These are phyloP conservation scores for Leccinellum albellum DNA, from an alignment of 768 basidiomycete genomes.

Conservation along the genomic window DNA sequence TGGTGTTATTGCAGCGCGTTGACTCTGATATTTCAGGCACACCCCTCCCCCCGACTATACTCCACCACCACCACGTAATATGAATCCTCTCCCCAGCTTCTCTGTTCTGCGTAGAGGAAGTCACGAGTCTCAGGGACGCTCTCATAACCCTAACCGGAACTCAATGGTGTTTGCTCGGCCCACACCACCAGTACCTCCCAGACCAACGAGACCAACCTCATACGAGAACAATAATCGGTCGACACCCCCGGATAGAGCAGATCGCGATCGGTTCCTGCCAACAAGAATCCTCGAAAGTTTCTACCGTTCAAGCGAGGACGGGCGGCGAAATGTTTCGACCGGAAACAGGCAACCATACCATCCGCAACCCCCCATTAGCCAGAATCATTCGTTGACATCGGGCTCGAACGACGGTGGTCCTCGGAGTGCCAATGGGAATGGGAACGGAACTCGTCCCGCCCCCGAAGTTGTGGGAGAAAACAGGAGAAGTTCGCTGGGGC, in stretches of 20 bases:
- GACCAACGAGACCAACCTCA: conserved; percentile 3
- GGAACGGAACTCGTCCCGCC: conserved; percentile 10
- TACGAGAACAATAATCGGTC: conserved; percentile 16
- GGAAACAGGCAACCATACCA: conserved; percentile 11
- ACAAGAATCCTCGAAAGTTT: conserved; percentile 20
- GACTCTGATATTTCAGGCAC: conserved; percentile 11
- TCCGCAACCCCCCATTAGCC: conserved; percentile 1
- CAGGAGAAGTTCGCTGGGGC: conserved; percentile 16
- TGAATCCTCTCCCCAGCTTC: conserved; percentile 12
- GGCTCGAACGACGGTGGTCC: not conserved
- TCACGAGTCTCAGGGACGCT: conserved; percentile 6
- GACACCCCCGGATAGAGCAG: conserved; percentile 16
- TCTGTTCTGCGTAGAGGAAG: conserved; percentile 16
- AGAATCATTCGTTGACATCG: not conserved
- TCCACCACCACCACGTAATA: conserved; percentile 18
- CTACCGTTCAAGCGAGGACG: conserved; percentile 22
- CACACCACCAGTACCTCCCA: conserved; percentile 6
- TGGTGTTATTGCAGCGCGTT: not conserved
- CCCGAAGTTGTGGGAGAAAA: conserved; percentile 11
- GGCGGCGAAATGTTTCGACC: conserved; percentile 16
- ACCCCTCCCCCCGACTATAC: conserved; percentile 23
- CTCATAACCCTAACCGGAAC: conserved; percentile 12
- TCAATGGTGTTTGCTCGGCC: conserved; percentile 7
- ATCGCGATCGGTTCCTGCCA: conserved; percentile 24
- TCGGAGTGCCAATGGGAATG: conserved; percentile 1